Conservation (phyloP, 2,329 filamentous ascomycete genomes). For the Fusarium palustre region DNA sequence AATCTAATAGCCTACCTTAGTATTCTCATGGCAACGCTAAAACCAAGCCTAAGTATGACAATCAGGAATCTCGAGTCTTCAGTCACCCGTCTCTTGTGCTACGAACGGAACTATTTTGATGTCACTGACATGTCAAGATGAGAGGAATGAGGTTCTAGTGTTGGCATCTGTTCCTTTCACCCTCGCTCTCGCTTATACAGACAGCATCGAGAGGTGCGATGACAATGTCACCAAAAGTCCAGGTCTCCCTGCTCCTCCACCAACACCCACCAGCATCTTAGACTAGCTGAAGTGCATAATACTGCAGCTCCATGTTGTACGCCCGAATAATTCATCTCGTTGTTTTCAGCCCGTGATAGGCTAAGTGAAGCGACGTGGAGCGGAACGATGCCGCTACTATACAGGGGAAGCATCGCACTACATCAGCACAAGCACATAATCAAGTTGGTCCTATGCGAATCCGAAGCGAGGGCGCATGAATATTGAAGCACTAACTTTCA, state of each 20-base stretch:
- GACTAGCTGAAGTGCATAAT: too few relatives aligned
- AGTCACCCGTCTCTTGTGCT: background rate
- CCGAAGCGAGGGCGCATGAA: constrained; percentile 28
- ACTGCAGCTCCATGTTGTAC: background rate
- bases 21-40: constrained; percentile 5
- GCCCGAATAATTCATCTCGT: constrained; percentile 8
- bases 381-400: constrained; percentile 33
- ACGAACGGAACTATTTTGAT: background rate
- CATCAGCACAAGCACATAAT: background rate
- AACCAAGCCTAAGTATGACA: background rate
- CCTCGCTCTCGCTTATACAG: constrained; percentile 15
- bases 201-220: background rate
- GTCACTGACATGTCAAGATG: background rate
- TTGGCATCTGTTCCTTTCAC: background rate
- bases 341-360: constrained; percentile 25
- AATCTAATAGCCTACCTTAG: constrained; percentile 4
- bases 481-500: constrained; percentile 26
- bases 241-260: background rate
- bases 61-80: constrained; percentile 17
- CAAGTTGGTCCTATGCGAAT: constrained; percentile 8
- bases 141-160: background rate
- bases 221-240: background rate
- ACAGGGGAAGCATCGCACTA: constrained; percentile 4
- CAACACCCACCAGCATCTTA: background rate
- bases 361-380: constrained; percentile 23